Conservation (phyloP, 2,329 filamentous ascomycete species). For the Xylariaceae sp. region DNA sequence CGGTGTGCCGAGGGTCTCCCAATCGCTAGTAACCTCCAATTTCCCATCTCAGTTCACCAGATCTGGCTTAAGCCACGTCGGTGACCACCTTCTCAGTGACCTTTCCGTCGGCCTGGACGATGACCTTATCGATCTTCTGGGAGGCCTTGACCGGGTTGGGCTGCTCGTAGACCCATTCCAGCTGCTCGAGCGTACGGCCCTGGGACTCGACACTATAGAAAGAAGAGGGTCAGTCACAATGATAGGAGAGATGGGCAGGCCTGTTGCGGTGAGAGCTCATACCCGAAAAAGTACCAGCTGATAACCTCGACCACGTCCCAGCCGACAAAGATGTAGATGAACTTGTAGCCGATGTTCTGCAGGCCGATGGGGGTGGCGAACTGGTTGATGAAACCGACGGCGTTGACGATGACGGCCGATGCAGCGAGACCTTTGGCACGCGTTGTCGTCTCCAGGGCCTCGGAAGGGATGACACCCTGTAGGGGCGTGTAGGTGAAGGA, state of each 20-base stretch:
- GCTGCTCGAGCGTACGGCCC: slow-evolving; percentile 44
- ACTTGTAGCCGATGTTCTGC: slow-evolving; percentile 37
- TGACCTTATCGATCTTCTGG: slow-evolving; percentile 44
- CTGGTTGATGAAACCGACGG: slow-evolving; percentile 44
- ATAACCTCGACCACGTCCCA: slow-evolving; percentile 41
- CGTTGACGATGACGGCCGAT: slow-evolving; percentile 40
- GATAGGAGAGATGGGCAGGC: neutral
- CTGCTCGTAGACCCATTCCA: slow-evolving; percentile 46
- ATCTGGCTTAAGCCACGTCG: slow-evolving; percentile 4
- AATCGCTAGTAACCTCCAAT: no score
- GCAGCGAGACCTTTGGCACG: slow-evolving; percentile 43
- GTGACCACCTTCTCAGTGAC: slow-evolving; percentile 41
- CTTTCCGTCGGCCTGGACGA: slow-evolving; percentile 40
- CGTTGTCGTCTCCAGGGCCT: slow-evolving; percentile 43
- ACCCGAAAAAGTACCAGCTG: slow-evolving; percentile 43
- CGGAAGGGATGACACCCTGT: slow-evolving; percentile 42
- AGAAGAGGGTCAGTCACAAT: slow-evolving; percentile 8
- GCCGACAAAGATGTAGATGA: slow-evolving; percentile 43
- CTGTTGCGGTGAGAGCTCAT: slow-evolving; percentile 14
- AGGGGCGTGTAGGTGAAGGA: slow-evolving; percentile 47
- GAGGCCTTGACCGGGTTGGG: slow-evolving; percentile 46
- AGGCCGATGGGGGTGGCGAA: slow-evolving; percentile 43
- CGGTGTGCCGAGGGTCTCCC: no score
- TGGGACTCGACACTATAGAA: slow-evolving; percentile 43
- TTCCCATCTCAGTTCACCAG: neutral